Evolutionary conservation across 768 basidiomycete genomes (phyloP), one percentile per base, ranked within the genome.

Genomic region (Melanogaster broomeanus): DNA sequence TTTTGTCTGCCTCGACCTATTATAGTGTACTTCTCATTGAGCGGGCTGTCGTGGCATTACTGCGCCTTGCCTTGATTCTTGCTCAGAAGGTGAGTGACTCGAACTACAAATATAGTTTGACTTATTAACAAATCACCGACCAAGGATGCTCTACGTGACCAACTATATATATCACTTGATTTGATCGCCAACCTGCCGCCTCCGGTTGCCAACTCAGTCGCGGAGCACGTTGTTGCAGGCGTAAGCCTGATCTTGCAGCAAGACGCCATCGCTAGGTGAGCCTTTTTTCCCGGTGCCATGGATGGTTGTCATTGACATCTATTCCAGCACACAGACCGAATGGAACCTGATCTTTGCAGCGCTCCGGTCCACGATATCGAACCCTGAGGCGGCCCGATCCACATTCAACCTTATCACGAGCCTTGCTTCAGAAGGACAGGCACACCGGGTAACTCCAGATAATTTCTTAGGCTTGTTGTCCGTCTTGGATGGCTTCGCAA

Each of bases 21-120:
- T 98, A 96, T 66, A 94, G 93, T 61, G 80, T 93, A 27, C 76
- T 99, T 43, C 80, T 99, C 37, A 91, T 97, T 35, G 97, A 99
- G 63, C 81, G 97, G 13, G 94, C 95, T 3, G 90, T 98, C 4
- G 92, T 96, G 15, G 89, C 88, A 19, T 76, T 98, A 24, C 73
- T 98, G 49, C 80, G 90, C 25, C 73, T 98, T n/a, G 92, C 90
- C 59, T 72, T 85, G 52, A 84, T 94, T 41, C 77, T 96, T 12
- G 90, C 91, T 15, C 82, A 85, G 45, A 84, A 86, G 72, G 94
- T 90, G 60, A 62, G 79, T 62, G 22, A 10, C 51, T 35, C 45
- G 28, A 30, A 16, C 22, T 16, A 42, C 21, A 39, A 25, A 15
- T 16, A 3, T 22, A 1, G 3, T 46, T 27, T 18, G 24, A 33